Conservation (phyloP, 2,329 filamentous ascomycete species). For the Diplodia seriata region DNA sequence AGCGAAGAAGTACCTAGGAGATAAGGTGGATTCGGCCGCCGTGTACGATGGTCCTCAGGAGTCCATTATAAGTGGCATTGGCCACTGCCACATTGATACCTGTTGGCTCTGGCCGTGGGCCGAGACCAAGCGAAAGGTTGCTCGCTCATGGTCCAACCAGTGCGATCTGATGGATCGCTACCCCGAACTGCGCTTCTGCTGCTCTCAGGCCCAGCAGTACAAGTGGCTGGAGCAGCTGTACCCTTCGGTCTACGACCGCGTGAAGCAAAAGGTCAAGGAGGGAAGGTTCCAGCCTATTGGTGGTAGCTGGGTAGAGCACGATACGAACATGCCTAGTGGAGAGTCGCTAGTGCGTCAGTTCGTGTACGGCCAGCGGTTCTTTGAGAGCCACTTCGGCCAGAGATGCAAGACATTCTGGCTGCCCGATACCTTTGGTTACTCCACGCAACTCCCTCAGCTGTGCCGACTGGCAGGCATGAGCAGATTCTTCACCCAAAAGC, state of each 20-base stretch:
- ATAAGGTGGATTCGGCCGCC: conserved; percentile 78
- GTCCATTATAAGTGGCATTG: conserved; percentile 84
- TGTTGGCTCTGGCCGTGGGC: conserved; percentile 99
- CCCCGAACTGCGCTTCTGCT: conserved; percentile 89
- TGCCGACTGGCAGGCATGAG: conserved; percentile 95
- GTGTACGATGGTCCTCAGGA: conserved; percentile 81
- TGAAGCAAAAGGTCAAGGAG: conserved; percentile 88
- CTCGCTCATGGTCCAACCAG: conserved; percentile 94
- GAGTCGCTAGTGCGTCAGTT: conserved; percentile 95
- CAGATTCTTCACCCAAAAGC: conserved; percentile 95
- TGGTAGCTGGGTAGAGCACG: conserved; percentile 98
- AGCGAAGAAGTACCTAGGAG: conserved; percentile 80
- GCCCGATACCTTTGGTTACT: conserved; percentile 98
- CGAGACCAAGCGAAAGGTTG: conserved; percentile 96
- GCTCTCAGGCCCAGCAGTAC: conserved; percentile 95
- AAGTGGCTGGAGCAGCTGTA: conserved; percentile 96
- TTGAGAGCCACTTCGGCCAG: conserved; percentile 88
- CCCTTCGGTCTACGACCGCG: conserved; percentile 84
- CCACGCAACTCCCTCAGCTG: conserved; percentile 89
- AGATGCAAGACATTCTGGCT: conserved; percentile 95
- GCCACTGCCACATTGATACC: conserved; percentile 97
- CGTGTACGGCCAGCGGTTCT: conserved; percentile 92
- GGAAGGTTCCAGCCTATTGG: conserved; percentile 94
- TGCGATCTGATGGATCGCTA: conserved; percentile 95
- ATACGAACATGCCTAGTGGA: conserved; percentile 95